Evolutionary conservation across 768 basidiomycete genomes (phyloP).

Genomic region (Austroboletus eburneus): DNA sequence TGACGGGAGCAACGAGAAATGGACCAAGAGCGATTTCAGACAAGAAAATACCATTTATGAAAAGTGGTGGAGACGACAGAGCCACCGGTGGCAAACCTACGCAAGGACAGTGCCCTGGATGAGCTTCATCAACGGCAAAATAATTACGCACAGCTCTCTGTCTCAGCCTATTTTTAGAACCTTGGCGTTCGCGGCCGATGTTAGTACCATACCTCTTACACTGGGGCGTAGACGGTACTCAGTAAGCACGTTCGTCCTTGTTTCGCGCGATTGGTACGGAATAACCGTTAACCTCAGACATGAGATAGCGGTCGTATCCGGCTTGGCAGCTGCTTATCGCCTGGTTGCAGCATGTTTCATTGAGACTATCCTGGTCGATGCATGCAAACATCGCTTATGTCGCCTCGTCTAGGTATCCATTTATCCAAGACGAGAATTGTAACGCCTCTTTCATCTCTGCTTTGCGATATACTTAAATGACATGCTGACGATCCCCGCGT

Average conservation of each 20-base stretch:
- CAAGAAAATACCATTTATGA: not conserved
- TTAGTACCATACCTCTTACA: not conserved
- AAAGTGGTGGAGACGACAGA: not conserved
- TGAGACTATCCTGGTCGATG: no score
- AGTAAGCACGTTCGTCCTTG: not conserved
- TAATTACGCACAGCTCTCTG: not conserved
- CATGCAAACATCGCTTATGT: no score
- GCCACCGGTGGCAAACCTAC: not conserved
- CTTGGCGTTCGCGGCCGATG: not conserved
- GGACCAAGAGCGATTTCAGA: not conserved
- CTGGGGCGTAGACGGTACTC: conserved; percentile 1
- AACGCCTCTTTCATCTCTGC: no score
- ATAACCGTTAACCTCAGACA: not conserved
- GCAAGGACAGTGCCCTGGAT: not conserved
- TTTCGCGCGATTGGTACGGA: not conserved
- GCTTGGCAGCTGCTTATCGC: no score
- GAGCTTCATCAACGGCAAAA: not conserved
- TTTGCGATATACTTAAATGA: no score
- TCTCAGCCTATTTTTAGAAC: not conserved
- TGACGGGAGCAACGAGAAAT: not conserved
- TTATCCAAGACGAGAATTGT: no score
- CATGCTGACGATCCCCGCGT: no score
- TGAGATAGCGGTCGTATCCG: not conserved
- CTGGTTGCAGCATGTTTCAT: no score
- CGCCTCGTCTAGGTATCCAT: no score